Evolutionary conservation across 2,329 filamentous ascomycete species (phyloP).

Genomic region (Alternaria sp.): DNA sequence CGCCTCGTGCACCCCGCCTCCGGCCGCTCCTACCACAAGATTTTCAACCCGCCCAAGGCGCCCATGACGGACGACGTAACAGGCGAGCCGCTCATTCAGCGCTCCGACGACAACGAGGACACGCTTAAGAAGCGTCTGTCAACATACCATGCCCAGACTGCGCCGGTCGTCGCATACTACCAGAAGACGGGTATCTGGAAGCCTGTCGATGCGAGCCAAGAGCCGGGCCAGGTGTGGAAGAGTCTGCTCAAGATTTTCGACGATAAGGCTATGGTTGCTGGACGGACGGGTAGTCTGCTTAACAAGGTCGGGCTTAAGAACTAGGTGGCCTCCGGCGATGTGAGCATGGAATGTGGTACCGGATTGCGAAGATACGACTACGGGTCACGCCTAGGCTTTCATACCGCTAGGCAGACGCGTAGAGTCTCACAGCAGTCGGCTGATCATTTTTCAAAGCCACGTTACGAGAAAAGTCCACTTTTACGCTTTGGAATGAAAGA

Average conservation of each 20-base stretch:
- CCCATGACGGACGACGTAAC: conserved; percentile 96
- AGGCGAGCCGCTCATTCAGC: conserved; percentile 94
- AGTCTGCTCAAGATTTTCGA: conserved; percentile 85
- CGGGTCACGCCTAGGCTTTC: conserved; percentile 6
- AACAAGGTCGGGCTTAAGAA: conserved; percentile 63
- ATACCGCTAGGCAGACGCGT: conserved; percentile 1
- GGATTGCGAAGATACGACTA: not conserved
- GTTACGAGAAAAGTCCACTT: conserved; percentile 7
- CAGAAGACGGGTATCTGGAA: conserved; percentile 97
- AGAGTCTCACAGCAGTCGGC: not conserved
- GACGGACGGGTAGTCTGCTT: conserved; percentile 54
- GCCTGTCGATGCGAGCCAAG: conserved; percentile 92
- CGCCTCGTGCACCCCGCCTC: conserved; percentile 95
- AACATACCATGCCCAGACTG: conserved; percentile 94
- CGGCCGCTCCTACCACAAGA: conserved; percentile 95
- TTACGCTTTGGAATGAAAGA: conserved; percentile 18
- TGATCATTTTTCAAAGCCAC: conserved; percentile 2
- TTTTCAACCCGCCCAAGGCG: conserved; percentile 97
- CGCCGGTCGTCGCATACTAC: conserved; percentile 94
- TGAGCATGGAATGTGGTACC: not conserved
- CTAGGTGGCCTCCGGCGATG: conserved; percentile 36
- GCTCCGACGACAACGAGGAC: conserved; percentile 95
- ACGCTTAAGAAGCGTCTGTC: conserved; percentile 92
- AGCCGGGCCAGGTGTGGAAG: conserved; percentile 95
- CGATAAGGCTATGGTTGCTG: conserved; percentile 54